These are phyloP conservation scores for Globisporangium takayamanum DNA, from an alignment of 352 stramenopile species.

Conservation along the genomic window DNA sequence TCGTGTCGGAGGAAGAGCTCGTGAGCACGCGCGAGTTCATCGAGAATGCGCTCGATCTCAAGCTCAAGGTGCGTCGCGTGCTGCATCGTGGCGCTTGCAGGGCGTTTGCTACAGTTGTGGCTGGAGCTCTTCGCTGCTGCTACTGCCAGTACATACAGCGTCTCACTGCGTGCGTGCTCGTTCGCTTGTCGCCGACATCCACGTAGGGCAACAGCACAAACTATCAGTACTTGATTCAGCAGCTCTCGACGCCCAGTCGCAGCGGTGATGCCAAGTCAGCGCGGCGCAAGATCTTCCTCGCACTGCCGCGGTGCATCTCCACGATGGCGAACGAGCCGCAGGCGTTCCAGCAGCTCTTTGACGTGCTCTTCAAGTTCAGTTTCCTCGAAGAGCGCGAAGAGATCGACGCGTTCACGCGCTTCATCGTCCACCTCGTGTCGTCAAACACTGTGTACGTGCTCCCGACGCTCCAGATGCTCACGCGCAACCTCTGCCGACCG, in stretches of 20 bases:
- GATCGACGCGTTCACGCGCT: conserved; percentile 60
- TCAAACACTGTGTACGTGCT: conserved; percentile 81
- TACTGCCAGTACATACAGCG: not conserved
- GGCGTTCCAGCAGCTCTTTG: conserved; percentile 62
- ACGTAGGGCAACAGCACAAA: conserved; percentile 67
- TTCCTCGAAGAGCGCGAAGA: conserved; percentile 47
- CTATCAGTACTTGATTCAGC: conserved; percentile 71
- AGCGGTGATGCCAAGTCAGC: conserved; percentile 33
- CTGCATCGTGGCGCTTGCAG: not conserved
- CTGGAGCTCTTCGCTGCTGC: not conserved
- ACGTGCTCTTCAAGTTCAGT: conserved; percentile 81
- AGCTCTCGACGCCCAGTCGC: conserved; percentile 32
- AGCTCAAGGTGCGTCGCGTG: conserved; percentile 46
- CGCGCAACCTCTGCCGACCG: conserved; percentile 61
- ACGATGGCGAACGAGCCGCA: conserved; percentile 60
- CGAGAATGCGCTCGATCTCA: conserved; percentile 75
- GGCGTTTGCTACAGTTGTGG: not conserved
- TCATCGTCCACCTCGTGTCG: conserved; percentile 76
- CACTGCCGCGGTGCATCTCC: conserved; percentile 71
- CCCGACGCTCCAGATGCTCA: conserved; percentile 77
- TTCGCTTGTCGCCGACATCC: not conserved
- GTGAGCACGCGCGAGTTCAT: conserved; percentile 75
- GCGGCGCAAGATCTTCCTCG: conserved; percentile 67
- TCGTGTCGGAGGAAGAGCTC: conserved; percentile 46
- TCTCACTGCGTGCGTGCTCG: not conserved